Evolutionary conservation across 176 grass and related monocot genomes (phyloP), one percentile per base, ranked within the genome.

Genomic region (Musa schizocarpa): DNA sequence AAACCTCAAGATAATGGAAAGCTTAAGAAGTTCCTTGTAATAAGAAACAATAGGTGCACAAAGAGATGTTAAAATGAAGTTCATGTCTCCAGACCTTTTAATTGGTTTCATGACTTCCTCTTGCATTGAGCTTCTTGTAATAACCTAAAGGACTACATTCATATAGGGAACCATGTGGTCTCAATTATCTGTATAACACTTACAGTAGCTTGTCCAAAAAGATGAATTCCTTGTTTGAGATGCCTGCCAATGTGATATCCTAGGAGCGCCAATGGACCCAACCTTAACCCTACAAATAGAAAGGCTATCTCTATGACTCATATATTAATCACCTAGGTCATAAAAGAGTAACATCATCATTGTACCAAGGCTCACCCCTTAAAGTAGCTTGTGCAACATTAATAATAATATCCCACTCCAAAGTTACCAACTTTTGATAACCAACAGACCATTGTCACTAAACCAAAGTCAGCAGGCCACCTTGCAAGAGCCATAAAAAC

Each of bases 101-200:
- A 50, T 22, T 0, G 26, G 68, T 75, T 54, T 63, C 9, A 54
- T 1, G 54, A 3, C 74, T 53, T 52, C 86, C 86, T 74, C 75
- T 75, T 80, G 1, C 8, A 74, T 62, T 61, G 63, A 77, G 50
- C 72, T 50, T 79, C 63, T 78, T 50, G 52, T 88, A 92, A 61
- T 62, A 82, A 0, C 1, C 1, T n/a, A 92, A 67, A 51, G 0
- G 0, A 51, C 89, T 84, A 67, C 57, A 77, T 80, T 86, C 84
- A 82, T 84, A 84, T 64, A 92, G 70, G 71, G 88, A 70, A 67
- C 88, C 86, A 52, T 84, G 62, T 62, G 56, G 1, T 62, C 88
- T 88, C 71, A 92, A 77, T 79, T 92, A 75, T 74, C 76, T 84
- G 9, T 86, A 11, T 73, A 81, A 65, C 61, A 82, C 70, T 51